These are phyloP conservation scores for Aspergillus quadricinctus DNA, from an alignment of 2,329 filamentous ascomycete species.

Conservation along the genomic window DNA sequence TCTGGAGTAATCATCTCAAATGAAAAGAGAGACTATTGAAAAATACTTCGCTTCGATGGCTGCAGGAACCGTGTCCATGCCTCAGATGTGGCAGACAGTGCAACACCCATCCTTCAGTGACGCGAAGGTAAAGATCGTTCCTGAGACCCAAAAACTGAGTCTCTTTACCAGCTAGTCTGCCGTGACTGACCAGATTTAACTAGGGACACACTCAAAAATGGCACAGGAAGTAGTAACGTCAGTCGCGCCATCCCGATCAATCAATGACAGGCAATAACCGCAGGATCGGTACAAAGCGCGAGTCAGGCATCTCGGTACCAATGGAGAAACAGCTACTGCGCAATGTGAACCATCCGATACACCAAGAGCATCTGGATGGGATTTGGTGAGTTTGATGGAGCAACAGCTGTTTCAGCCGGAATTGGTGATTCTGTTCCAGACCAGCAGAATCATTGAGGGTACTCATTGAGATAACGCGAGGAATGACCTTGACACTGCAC, in stretches of 20 bases:
- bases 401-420: not conserved
- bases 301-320: not conserved
- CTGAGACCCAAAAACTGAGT: not conserved
- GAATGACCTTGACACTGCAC: not conserved
- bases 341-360: not conserved
- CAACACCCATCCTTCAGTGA: not conserved
- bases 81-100: not conserved
- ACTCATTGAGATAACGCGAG: not conserved
- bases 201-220: not conserved
- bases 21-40: not conserved
- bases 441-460: not conserved
- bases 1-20: not conserved
- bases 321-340: not conserved
- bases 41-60: not conserved
- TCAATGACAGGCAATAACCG: not conserved
- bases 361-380: no score
- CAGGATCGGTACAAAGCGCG: not conserved
- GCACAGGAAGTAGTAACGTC: not conserved
- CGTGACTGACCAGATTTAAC: not conserved
- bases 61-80: not conserved
- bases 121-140: not conserved
- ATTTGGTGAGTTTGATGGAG: not conserved
- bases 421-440: not conserved
- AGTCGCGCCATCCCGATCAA: not conserved
- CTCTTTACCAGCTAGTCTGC: not conserved